Evolutionary conservation across 73 alveolate species (phyloP).

Genomic region (Stentor roeselii): DNA sequence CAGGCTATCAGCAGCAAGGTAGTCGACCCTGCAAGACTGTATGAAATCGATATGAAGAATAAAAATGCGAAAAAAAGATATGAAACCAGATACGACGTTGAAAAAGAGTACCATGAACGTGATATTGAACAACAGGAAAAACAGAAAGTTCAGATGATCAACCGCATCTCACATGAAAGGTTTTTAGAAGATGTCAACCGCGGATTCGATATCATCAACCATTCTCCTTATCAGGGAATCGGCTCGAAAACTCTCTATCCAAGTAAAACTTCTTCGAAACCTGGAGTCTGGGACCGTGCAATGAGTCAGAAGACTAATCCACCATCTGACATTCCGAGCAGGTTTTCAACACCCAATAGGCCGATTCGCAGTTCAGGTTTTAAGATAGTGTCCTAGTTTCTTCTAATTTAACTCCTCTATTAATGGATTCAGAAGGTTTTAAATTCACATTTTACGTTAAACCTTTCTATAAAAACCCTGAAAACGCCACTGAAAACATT

Average conservation of each 20-base stretch:
- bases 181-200: slow-evolving; percentile 44
- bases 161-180: slow-evolving; percentile 43
- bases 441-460: neutral
- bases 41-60: slow-evolving; percentile 75
- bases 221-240: slow-evolving; percentile 40
- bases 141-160: slow-evolving; percentile 30
- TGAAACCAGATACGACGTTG: slow-evolving; percentile 75
- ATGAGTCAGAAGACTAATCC: neutral
- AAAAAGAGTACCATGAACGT: slow-evolving; percentile 37
- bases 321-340: neutral
- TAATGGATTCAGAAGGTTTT: neutral
- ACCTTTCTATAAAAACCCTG: neutral
- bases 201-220: slow-evolving; percentile 66
- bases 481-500: neutral
- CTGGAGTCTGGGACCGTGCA: neutral
- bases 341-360: slow-evolving; percentile 10
- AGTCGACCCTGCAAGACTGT: slow-evolving; percentile 70
- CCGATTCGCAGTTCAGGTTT: slow-evolving; percentile 18
- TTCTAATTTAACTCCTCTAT: neutral
- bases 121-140: slow-evolving; percentile 57
- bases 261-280: neutral
- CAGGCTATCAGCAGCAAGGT: slow-evolving; percentile 74
- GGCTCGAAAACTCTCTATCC: slow-evolving; percentile 3
- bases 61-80: slow-evolving; percentile 72
- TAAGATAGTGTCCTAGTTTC: neutral